Evolutionary conservation across 2,329 filamentous ascomycete genomes (phyloP).

Genomic region (Coleophoma crateriformis): DNA sequence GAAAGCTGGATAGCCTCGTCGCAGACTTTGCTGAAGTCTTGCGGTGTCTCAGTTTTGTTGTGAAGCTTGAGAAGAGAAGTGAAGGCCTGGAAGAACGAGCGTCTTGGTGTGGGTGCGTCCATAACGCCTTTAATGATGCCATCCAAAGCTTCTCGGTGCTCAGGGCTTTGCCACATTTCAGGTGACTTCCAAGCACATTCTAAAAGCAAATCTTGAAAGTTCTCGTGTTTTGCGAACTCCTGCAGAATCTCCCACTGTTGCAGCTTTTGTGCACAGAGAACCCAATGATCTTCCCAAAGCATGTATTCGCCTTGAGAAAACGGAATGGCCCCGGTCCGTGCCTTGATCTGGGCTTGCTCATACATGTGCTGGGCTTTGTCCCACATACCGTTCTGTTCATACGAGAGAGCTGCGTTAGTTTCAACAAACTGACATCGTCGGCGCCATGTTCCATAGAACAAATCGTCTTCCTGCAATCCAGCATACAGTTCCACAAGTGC

Average conservation of each 20-base stretch:
- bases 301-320: conserved; percentile 98
- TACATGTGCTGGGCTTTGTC: conserved; percentile 98
- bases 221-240: conserved; percentile 98
- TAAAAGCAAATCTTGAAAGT: conserved; percentile 90
- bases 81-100: conserved; percentile 97
- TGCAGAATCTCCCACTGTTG: conserved; percentile 98
- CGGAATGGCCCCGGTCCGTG: conserved; percentile 88
- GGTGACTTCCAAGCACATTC: conserved; percentile 95
- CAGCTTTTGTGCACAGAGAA: conserved; percentile 93
- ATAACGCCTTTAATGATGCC: conserved; percentile 94
- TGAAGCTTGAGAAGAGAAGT: conserved; percentile 95
- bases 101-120: conserved; percentile 89
- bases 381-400: conserved; percentile 99
- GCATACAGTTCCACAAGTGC: conserved; percentile 92
- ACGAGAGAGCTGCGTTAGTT: conserved; percentile 93
- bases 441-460: conserved; percentile 97
- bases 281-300: conserved; percentile 99
- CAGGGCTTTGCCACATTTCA: conserved; percentile 86
- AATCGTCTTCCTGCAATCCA: conserved; percentile 85
- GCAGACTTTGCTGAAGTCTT: conserved; percentile 83
- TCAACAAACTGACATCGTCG: conserved; percentile 94
- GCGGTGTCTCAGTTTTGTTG: conserved; percentile 72
- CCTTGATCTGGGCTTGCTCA: conserved; percentile 94
- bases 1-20: conserved; percentile 97
- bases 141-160: conserved; percentile 85